Conservation (phyloP, 306 rosid genomes). For the Geum urbanum region DNA sequence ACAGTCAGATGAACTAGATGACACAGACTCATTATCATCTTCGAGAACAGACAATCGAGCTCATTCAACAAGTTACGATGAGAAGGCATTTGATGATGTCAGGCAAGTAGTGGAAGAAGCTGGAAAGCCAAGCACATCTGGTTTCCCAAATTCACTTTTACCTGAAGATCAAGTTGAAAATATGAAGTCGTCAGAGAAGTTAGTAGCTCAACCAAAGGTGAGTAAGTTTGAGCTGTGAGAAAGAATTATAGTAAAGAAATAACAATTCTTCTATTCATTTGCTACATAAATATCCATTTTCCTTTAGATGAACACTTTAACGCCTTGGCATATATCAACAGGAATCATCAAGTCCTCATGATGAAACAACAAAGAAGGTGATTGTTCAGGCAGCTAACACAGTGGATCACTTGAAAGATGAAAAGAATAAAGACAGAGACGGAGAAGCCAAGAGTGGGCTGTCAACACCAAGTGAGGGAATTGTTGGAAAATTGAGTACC, state of each 20-base stretch:
- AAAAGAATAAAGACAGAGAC: conserved; percentile 22
- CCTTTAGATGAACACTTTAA: too few species aligned
- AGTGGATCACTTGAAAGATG: conserved; percentile 27
- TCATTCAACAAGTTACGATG: conserved; percentile 14
- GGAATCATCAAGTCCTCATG: conserved; percentile 28
- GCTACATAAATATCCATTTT: not conserved
- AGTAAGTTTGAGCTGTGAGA: conserved; percentile 5
- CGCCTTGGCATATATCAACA: conserved; percentile 13
- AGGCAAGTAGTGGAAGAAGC: conserved; percentile 22
- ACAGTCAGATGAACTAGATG: conserved; percentile 38
- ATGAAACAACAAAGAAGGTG: conserved; percentile 25
- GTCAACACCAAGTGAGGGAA: conserved; percentile 15
- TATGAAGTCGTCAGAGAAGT: conserved; percentile 27
- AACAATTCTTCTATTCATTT: not conserved
- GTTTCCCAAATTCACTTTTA: conserved; percentile 25
- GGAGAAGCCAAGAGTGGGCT: conserved; percentile 15
- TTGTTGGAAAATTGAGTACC: not conserved
- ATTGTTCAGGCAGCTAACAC: conserved; percentile 7
- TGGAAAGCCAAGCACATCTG: conserved; percentile 26
- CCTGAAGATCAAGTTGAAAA: conserved; percentile 24
- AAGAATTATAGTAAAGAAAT: not conserved
- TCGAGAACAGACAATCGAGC: not conserved
- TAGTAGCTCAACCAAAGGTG: conserved; percentile 39
- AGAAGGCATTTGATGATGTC: conserved; percentile 22
- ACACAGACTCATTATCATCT: conserved; percentile 27